Evolutionary conservation across 768 basidiomycete genomes (phyloP), one percentile per base, ranked within the genome.

Genomic region (Crassisporium funariophilum): DNA sequence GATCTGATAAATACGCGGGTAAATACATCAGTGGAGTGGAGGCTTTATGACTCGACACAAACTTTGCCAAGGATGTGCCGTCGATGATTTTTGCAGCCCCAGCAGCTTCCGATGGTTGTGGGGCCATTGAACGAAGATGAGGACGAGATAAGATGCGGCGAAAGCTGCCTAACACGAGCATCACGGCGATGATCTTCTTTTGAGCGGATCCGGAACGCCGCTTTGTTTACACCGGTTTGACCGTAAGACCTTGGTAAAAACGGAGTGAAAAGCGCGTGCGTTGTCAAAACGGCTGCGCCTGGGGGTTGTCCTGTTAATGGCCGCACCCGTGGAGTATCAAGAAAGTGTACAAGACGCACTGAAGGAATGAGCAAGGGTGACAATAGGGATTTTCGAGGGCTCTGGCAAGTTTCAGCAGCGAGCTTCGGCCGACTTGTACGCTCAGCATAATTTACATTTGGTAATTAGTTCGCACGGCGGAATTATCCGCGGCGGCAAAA

Each of bases 11-110:
- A 50, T 24, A 10, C 11, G 13, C 15, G 24, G 21, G 17, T 39
- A n/a, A 34, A 36, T 35, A 51, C 44, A 54, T 49, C 10, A 21
- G 53, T 52, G 34, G 27, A 39, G 21, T 37, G 44, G 10, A 10
- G 38, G 21, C 47, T 15, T 13, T 23, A 46, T 20, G 43, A 31
- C n/a, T n/a, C n/a, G n/a, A n/a, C n/a, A 72, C 74, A 45, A 57
- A 94, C 94, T 90, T 93, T 63, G 95, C 90, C 54, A 94, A 68
- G 36, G 77, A 79, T 36, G 78, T 88, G 13, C 95, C 95, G 55
- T 97, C 91, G 63, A 98, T 92, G 59, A 88, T 61, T 51, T 68
- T 75, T 54, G 71, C 68, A 46, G 67, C 55, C 29, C 40, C 49
- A 41, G 57, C 41, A 46, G 52, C 19, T 24, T 52, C 44, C 25